Evolutionary conservation across 176 grass and related monocot genomes (phyloP).

Genomic region (Neostapfia colusana): DNA sequence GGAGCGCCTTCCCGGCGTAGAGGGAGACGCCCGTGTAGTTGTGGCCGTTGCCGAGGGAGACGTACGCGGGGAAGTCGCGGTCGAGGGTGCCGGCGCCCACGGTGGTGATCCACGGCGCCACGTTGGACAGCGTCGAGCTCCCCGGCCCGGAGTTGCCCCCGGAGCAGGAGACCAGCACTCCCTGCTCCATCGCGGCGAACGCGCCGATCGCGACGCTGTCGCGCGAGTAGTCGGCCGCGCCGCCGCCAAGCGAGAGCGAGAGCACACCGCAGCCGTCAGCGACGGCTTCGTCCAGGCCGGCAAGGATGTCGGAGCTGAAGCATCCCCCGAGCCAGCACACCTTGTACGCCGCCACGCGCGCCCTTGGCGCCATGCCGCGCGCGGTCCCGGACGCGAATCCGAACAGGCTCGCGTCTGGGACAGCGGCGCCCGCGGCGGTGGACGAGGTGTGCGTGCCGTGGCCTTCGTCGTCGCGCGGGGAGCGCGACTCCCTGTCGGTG

Average conservation of each 20-base stretch:
- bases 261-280: slow-evolving; percentile 80
- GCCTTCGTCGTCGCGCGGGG: slow-evolving; percentile 75
- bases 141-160: slow-evolving; percentile 74
- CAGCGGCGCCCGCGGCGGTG: slow-evolving; percentile 55
- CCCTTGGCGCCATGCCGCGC: slow-evolving; percentile 71
- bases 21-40: slow-evolving; percentile 78
- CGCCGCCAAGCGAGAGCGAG: slow-evolving; percentile 83
- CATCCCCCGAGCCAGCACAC: slow-evolving; percentile 92
- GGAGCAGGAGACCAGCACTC: slow-evolving; percentile 79
- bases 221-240: slow-evolving; percentile 63
- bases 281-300: slow-evolving; percentile 74
- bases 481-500: slow-evolving; percentile 53
- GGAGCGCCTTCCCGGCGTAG: slow-evolving; percentile 64
- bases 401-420: slow-evolving; percentile 55
- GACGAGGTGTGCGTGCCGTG: slow-evolving; percentile 89
- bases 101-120: slow-evolving; percentile 83
- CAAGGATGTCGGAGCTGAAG: slow-evolving; percentile 93
- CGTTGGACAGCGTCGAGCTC: slow-evolving; percentile 68
- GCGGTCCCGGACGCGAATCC: slow-evolving; percentile 81
- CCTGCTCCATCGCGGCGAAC: slow-evolving; percentile 75
- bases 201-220: slow-evolving; percentile 88
- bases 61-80: slow-evolving; percentile 91
- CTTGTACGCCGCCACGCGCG: slow-evolving; percentile 81
- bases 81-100: slow-evolving; percentile 76
- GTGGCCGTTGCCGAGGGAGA: slow-evolving; percentile 68